Conservation (phyloP, 352 stramenopile genomes). For the Phytophthora pseudosyringae region DNA sequence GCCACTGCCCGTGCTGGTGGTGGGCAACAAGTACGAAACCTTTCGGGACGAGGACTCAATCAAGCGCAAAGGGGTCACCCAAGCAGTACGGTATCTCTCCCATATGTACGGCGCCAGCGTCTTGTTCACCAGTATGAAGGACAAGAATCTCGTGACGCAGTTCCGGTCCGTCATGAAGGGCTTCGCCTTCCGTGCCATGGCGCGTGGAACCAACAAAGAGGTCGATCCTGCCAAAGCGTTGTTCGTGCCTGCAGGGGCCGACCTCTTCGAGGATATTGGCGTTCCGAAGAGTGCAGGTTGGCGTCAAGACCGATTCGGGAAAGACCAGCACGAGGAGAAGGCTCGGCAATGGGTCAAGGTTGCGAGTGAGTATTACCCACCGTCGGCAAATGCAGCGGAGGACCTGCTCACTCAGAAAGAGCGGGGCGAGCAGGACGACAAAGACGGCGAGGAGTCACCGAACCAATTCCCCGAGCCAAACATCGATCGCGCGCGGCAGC, state of each 20-base stretch:
- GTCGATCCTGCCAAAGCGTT: constrained; percentile 68
- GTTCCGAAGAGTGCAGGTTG: constrained; percentile 60
- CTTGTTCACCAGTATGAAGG: constrained; percentile 86
- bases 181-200: constrained; percentile 64
- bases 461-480: constrained; percentile 69
- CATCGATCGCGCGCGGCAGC: constrained; percentile 73
- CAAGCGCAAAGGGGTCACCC: constrained; percentile 83
- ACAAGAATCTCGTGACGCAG: constrained; percentile 80
- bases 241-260: constrained; percentile 73
- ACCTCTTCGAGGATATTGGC: constrained; percentile 82
- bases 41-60: constrained; percentile 89
- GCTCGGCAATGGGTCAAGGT: constrained; percentile 75
- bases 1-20: constrained; percentile 79
- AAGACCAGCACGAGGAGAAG: constrained; percentile 66
- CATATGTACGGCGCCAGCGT: constrained; percentile 89
- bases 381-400: constrained; percentile 48
- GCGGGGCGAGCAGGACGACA: constrained; percentile 33
- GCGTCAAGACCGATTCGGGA: constrained; percentile 54
- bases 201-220: constrained; percentile 62
- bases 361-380: constrained; percentile 65
- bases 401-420: constrained; percentile 28
- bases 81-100: constrained; percentile 88
- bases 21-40: constrained; percentile 91
- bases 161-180: constrained; percentile 72
- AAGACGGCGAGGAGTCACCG: constrained; percentile 29